phyloP scores from a whole-genome alignment of 768 basidiomycete species.

The Tremella fuciformis region DNA sequence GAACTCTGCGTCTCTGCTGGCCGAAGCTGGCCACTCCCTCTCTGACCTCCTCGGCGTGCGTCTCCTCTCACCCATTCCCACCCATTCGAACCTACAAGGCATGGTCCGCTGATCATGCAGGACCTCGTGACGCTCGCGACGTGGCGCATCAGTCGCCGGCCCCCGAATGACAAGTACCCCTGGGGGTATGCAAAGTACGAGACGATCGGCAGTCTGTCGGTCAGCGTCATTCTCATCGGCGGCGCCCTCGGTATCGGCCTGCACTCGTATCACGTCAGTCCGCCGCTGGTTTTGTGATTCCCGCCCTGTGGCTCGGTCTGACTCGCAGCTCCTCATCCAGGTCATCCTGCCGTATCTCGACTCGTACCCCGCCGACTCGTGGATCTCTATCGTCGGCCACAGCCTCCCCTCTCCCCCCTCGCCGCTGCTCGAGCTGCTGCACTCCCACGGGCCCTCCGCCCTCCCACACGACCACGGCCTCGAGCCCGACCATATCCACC shows the following conservation, averaged over 20 bases:
- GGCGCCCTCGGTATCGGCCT: slow-evolving; percentile 60
- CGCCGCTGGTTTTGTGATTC: neutral
- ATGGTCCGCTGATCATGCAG: slow-evolving; percentile 17
- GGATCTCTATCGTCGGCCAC: slow-evolving; percentile 33
- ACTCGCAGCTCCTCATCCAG: slow-evolving; percentile 65
- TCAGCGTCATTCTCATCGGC: slow-evolving; percentile 69
- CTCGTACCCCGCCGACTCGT: slow-evolving; percentile 62
- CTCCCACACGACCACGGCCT: slow-evolving; percentile 49
- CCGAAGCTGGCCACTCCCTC: slow-evolving; percentile 80
- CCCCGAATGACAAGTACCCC: slow-evolving; percentile 66
- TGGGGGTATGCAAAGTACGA: slow-evolving; percentile 69
- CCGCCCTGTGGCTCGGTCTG: slow-evolving; percentile 4
- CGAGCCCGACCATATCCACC: slow-evolving; percentile 40
- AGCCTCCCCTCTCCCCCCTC: slow-evolving; percentile 49
- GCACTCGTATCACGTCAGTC: slow-evolving; percentile 66
- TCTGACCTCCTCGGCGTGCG: slow-evolving; percentile 49
- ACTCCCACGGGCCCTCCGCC: slow-evolving; percentile 57
- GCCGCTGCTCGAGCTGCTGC: slow-evolving; percentile 50
- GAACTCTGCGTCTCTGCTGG: slow-evolving; percentile 85
- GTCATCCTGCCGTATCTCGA: slow-evolving; percentile 66
- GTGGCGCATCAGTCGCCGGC: slow-evolving; percentile 77
- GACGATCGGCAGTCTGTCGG: slow-evolving; percentile 85
- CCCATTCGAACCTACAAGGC: neutral
- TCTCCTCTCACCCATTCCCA: neutral
- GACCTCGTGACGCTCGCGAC: slow-evolving; percentile 88